Base-by-base conservation (phyloP, 139 green algal genomes). In the Tetradesmus lagerheimii region DNA sequence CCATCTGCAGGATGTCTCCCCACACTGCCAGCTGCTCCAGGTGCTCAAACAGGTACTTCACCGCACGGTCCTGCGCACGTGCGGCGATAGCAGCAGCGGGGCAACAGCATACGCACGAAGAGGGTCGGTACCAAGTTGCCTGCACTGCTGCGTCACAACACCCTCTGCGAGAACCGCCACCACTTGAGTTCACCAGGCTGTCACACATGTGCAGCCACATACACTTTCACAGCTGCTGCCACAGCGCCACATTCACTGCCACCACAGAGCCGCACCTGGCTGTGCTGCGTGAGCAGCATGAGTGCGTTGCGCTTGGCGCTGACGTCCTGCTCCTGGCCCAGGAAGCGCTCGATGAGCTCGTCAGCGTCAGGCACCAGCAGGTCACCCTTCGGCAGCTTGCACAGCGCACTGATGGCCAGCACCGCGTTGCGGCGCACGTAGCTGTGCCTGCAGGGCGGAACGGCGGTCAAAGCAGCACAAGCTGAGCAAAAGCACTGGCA, bases 401-500 rank as follows among this genome's bases (percentile, higher is more conserved):
- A 99, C 79, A 99, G 97, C 37, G 95, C 93, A 57, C 97, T 96
- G 86, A 99, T 94, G 2, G 97, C 97, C 88, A 99, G 93, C 53
- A 99, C 98, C 1, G 98, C 98, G 85, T 99, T 99, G 62, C 97
- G 95, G 45, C 98, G 96, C 47, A 99, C 98, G 87, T 99, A 99
- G 16, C 95, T 97, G 93, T 99, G 98, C 38, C 98, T 88, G 83
- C 64, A n/a, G 12, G 35, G 76, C 27, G 71, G n/a, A 79, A 41
- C n/a, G n/a, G 71, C 4, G 20, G 12, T 16, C 47, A 62, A 20
- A 62, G 6, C 6, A 62, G n/a, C n/a, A n/a, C n/a, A n/a, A n/a
- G n/a, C n/a, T n/a, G n/a, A n/a, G n/a, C n/a, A n/a, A n/a, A n/a
- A n/a, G n/a, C 43, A 50, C 5, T 50, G 20, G 47, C 8, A 23